Base-by-base conservation (phyloP, 129 eudicot species). In the Rutidosis leptorrhynchoides region DNA sequence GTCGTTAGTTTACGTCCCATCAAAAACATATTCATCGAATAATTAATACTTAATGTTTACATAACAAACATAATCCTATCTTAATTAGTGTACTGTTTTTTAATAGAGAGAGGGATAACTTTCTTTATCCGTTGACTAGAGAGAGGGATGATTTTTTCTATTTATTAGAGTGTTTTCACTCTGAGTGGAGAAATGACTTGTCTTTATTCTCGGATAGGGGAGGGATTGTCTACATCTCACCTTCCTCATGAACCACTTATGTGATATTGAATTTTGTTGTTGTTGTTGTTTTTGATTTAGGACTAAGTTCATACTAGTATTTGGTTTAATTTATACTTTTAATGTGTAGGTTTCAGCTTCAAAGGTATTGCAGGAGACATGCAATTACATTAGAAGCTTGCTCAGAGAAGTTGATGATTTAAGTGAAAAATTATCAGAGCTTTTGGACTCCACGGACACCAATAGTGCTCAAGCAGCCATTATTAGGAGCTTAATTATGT, bases 381-480 rank as follows among this genome's bases (percentile, higher is more conserved):
- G 98, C 57, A 92, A 92, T 86, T 92, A 88, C 74, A 93, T 93
- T 30, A 82, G 88, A 64, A 93, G 66, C 79, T 80, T 93, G 76
- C 98, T 86, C 72, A 78, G 83, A 74, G 98, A 93, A 72, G 98
- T 93, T 64, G 98, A 93, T 61, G 96, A 84, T 40, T 68, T 93
- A 10, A 93, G 95, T 55, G 98, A 93, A 43, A 77, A 90, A 59
- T 60, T 93, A 67, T 78, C 96, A 26, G 95, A 80, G 84, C 98
- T 93, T 71, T 73, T 93, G 83, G 87, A 83, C 48, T 83, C 96
- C 55, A 77, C 88, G 19, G 98, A 93, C 71, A 73, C 81, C 55
- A 82, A 85, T 83, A 87, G 96, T 68, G 95, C 95, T 78, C 90
- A 93, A 73, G 98, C 98, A 61, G 95, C 95, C 75, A 83, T 89